Evolutionary conservation across 495 filamentous ascomycete species (phyloP).

Genomic region (Parathielavia hyrcaniae): DNA sequence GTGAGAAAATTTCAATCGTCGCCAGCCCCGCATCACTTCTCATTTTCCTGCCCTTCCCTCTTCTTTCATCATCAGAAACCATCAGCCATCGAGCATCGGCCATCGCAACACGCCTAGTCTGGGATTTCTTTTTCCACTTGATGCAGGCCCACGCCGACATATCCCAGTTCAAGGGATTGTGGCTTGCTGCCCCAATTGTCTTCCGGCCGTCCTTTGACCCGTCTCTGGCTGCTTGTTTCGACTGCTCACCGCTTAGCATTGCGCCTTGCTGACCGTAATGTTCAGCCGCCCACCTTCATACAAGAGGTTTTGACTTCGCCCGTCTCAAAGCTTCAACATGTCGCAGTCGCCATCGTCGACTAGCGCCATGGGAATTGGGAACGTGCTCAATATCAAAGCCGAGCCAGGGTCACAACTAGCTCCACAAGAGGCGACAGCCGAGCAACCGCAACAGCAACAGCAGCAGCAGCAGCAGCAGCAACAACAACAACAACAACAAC

Average conservation of each 20-base stretch:
- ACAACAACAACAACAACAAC: constrained; percentile 15
- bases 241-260: constrained; percentile 6
- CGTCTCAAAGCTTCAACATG: constrained; percentile 21
- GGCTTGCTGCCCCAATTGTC: constrained; percentile 2
- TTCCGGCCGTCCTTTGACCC: background rate
- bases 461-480: constrained; percentile 14
- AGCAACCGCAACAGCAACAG: constrained; percentile 21
- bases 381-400: constrained; percentile 34
- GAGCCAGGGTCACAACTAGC: constrained; percentile 3
- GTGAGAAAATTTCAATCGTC: constrained; percentile 13
- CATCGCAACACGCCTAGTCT: background rate
- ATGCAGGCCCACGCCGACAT: background rate
- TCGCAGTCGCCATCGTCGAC: constrained; percentile 33
- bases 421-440: constrained; percentile 17
- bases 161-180: background rate
- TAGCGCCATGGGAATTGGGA: constrained; percentile 37
- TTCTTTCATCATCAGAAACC: constrained; percentile 7
- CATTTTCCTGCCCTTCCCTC: background rate
- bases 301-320: background rate
- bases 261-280: background rate
- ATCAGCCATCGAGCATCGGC: background rate
- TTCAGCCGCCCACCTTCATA: background rate
- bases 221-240: background rate
- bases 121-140: background rate
- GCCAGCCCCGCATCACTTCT: constrained; percentile 9